Percentiles rank a stretch among this genome's conserved stretches.
These are phyloP conservation scores for Coemansia sp. DNA, from an alignment of 192 early-diverging fungal genomes.

Conservation along the genomic window DNA sequence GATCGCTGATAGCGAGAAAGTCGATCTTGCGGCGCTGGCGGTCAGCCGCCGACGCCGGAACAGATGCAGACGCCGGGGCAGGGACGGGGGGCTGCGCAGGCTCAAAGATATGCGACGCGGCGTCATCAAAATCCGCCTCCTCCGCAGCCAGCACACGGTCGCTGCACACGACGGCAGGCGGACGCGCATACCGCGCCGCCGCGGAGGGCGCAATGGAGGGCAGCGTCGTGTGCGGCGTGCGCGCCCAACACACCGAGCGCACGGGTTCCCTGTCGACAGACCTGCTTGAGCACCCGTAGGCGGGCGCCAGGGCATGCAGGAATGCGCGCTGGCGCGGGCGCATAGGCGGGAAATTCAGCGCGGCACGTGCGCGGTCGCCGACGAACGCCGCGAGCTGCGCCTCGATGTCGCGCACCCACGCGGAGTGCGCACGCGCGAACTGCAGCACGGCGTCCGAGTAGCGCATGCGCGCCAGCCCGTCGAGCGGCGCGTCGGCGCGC, in stretches of 20 bases:
- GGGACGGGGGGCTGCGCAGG: no score
- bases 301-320: conserved; percentile 67
- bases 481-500: conserved; percentile 32
- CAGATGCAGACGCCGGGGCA: background rate
- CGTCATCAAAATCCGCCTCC: conserved; percentile 30
- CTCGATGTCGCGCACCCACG: conserved; percentile 72
- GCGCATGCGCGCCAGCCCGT: conserved; percentile 40
- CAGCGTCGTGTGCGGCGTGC: conserved; percentile 20
- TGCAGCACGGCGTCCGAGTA: conserved; percentile 66
- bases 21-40: conserved; percentile 29
- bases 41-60: conserved; percentile 11
- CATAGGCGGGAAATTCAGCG: conserved; percentile 67
- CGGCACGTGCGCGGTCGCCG: conserved; percentile 50
- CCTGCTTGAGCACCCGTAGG: conserved; percentile 69
- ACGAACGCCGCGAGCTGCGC: conserved; percentile 64
- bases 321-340: conserved; percentile 64
- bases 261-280: conserved; percentile 78
- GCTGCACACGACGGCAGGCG: conserved; percentile 41
- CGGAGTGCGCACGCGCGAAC: conserved; percentile 61
- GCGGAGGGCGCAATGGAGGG: conserved; percentile 36
- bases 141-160: conserved; percentile 15
- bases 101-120: conserved; percentile 30
- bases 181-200: conserved; percentile 29
- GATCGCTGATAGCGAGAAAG: conserved; percentile 30
- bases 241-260: conserved; percentile 62